Base-by-base conservation (phyloP, 495 filamentous ascomycete species). In the Talaromyces proteolyticus region DNA sequence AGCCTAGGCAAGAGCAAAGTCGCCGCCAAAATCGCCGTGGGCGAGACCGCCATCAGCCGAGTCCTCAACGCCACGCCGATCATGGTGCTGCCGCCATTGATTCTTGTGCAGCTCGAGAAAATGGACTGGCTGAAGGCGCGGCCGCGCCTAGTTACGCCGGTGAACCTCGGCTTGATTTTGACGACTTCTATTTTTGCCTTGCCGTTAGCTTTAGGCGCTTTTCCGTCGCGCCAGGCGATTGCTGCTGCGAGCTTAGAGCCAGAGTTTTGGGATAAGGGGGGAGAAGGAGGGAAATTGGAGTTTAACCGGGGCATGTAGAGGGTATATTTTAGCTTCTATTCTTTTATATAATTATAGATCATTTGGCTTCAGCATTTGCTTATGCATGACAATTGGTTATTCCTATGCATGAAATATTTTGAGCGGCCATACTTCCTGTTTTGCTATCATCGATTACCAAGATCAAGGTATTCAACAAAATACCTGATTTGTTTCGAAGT, bases 41-140 rank as follows among this genome's bases (percentile, higher is more conserved):
- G 81, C 20, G 92, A 98, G 73, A 97, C 93, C 34, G 94, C 93
- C 1, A 68, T 93, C 19, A 88, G 82, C 53, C 80, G 93, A 25
- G 89, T 97, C 25, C 67, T 97, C 54, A 98, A 96, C 66, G 85
- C 90, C 47, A 95, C 87, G 2, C 93, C 93, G 0, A 92, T 98
- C 67, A 98, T 98, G 93, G 90, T 94, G 3, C 69, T 98, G 19
- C 93, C 93, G 19, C 87, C 91, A 21, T 69, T 96, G 53, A 69
- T 92, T 34, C 74, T 96, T 50, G 85, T 96, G n/a, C 70, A 82
- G 45, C 66, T 96, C 49, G 91, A 96, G 74, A 74, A 78, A 61
- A 83, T 77, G 19, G 65, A 80, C 38, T 94, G 88, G 89, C 60
- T 95, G 57, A 80, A 79, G 65, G 68, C 66, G 50, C 78, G 86